Percentiles rank a stretch among this genome's conserved stretches.
Evolutionary conservation across 2,329 filamentous ascomycete genomes (phyloP).

Genomic region (Diaporthe citriasiana): DNA sequence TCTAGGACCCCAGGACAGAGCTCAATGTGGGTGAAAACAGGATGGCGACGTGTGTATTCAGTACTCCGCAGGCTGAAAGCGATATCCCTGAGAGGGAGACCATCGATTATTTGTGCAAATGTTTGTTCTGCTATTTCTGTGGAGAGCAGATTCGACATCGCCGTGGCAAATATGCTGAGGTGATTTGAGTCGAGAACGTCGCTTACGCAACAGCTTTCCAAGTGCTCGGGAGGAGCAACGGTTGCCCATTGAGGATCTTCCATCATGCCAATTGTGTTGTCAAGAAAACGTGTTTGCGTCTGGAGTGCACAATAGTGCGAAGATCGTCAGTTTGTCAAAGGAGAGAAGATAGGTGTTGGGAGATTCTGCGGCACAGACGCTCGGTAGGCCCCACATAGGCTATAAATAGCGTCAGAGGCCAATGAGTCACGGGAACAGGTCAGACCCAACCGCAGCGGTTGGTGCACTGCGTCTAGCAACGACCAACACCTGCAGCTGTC

Average conservation of each 20-base stretch:
- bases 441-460: neutral
- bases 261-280: neutral
- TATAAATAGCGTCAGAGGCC: neutral
- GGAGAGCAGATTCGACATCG: neutral
- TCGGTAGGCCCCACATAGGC: neutral
- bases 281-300: neutral
- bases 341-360: neutral
- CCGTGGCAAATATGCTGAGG: neutral
- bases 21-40: neutral
- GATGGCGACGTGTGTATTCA: neutral
- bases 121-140: constrained; percentile 27
- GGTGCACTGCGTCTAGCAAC: neutral
- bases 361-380: neutral
- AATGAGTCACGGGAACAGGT: neutral
- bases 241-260: neutral
- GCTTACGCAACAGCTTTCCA: neutral
- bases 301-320: neutral
- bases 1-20: constrained; percentile 15
- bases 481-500: neutral
- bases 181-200: neutral
- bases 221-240: neutral
- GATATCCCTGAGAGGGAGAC: constrained; percentile 14
- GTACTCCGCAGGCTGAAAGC: neutral
- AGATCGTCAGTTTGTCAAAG: neutral
- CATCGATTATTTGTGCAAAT: constrained; percentile 32